Conservation (phyloP, 2,329 filamentous ascomycete genomes). For the Lecanoromycetidae sp. region DNA sequence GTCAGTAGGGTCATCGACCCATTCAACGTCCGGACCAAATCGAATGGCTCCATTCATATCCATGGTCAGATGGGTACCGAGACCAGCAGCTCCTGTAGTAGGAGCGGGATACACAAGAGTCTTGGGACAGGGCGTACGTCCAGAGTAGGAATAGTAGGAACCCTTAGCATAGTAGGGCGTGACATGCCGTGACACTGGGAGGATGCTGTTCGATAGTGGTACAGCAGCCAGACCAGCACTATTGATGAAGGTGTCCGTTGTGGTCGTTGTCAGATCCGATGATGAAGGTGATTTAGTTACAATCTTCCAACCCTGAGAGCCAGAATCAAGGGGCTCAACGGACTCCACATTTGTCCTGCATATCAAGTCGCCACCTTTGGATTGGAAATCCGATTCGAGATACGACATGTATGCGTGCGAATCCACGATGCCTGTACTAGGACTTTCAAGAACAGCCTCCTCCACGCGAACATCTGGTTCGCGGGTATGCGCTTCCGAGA, state of each 20-base stretch:
- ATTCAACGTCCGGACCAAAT: slow-evolving; percentile 92
- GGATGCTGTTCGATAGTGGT: slow-evolving; percentile 68
- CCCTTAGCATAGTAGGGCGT: slow-evolving; percentile 79
- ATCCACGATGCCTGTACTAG: slow-evolving; percentile 82
- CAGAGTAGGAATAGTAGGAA: slow-evolving; percentile 78
- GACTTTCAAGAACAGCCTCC: slow-evolving; percentile 66
- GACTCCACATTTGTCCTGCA: slow-evolving; percentile 53
- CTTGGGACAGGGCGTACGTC: slow-evolving; percentile 50
- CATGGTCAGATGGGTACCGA: slow-evolving; percentile 88
- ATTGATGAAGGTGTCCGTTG: slow-evolving; percentile 68
- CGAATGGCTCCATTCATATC: slow-evolving; percentile 74
- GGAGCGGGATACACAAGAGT: slow-evolving; percentile 84
- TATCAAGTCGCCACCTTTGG: slow-evolving; percentile 62
- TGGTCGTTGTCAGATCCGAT: slow-evolving; percentile 44
- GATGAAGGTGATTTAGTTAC: slow-evolving; percentile 35
- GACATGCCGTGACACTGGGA: slow-evolving; percentile 44
- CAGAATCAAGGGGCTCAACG: slow-evolving; percentile 43
- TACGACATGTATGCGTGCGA: slow-evolving; percentile 73
- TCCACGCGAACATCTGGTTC: slow-evolving; percentile 68
- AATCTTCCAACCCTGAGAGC: slow-evolving; percentile 57
- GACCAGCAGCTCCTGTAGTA: slow-evolving; percentile 67
- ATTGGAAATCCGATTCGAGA: slow-evolving; percentile 64
- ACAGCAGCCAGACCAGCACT: slow-evolving; percentile 71
- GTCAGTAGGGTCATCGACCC: slow-evolving; percentile 62
- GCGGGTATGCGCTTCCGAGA: slow-evolving; percentile 46